Evolutionary conservation across 495 filamentous ascomycete species (phyloP).

Genomic region (Aspergillus cristatus): DNA sequence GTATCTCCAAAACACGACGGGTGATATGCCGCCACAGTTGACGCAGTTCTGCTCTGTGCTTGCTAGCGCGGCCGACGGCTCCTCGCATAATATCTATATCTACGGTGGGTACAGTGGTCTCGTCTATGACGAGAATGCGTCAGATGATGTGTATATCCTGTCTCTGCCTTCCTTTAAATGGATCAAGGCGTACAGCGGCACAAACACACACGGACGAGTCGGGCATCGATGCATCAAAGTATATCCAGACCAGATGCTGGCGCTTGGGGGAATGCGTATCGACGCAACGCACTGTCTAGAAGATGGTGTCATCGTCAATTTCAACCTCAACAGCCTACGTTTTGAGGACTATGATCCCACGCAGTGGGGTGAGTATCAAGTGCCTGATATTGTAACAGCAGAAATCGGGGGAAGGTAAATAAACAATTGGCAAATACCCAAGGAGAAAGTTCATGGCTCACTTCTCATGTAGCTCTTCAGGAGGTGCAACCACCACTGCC

Average conservation of each 20-base stretch:
- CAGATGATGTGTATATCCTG: constrained; percentile 67
- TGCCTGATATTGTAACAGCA: constrained; percentile 46
- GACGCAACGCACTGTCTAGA: constrained; percentile 37
- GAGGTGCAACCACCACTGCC: constrained; percentile 48
- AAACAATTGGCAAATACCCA: too few relatives aligned
- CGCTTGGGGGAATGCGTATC: constrained; percentile 60
- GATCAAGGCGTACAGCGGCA: constrained; percentile 42
- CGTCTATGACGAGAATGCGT: constrained; percentile 53
- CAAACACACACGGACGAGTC: constrained; percentile 50
- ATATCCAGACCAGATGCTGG: constrained; percentile 63
- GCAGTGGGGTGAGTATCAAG: constrained; percentile 47
- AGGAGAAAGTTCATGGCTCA: too few relatives aligned
- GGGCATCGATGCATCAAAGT: constrained; percentile 58
- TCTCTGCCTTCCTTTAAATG: constrained; percentile 72
- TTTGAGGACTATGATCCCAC: constrained; percentile 59
- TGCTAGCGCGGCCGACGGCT: constrained; percentile 49
- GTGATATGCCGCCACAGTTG: constrained; percentile 40
- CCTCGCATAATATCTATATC: constrained; percentile 64
- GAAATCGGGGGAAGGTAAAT: constrained; percentile 55
- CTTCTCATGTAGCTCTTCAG: constrained; percentile 24
- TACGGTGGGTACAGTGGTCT: constrained; percentile 55
- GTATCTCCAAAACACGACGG: constrained; percentile 53
- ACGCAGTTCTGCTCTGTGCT: constrained; percentile 60
- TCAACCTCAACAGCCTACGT: constrained; percentile 49
- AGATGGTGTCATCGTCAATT: constrained; percentile 47